Base-by-base conservation (phyloP, 1,284 basidiomycete species). In the Tylopilus orsonianus region DNA sequence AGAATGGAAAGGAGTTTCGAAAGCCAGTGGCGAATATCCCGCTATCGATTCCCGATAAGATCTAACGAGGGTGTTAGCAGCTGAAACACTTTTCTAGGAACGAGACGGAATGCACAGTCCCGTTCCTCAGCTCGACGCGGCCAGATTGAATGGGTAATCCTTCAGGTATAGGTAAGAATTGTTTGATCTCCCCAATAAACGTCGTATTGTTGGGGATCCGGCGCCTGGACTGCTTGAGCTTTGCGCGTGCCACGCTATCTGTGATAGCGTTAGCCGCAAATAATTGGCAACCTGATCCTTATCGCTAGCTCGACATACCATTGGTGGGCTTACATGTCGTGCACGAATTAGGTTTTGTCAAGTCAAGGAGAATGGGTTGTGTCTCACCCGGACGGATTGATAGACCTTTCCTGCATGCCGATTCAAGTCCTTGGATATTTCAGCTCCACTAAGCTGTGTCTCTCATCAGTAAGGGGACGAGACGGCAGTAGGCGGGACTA, bases 341-440 rank as follows among this genome's bases (percentile, higher is more conserved):
- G 8, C 8, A 35, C n/a, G 2, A 14, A 5, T 39, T 5, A 35
- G 24, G 32, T 10, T 8, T 9, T 14, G 5, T 13, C 20, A 29
- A 19, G 18, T 9, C 8, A 18, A 2, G 2, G 2, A 39, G 6
- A n/a, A 18, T 0, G 1, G 3, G 23, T 22, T 7, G 16, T 0
- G 13, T 10, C 58, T 58, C 22, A 57, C 58, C 34, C 55, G 45
- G 13, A 43, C 37, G 30, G 52, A 57, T 7, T 45, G 52, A 20
- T 57, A 58, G 2, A 60, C 38, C 10, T 32, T 44, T 23, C 18
- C 23, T 6, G 19, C 55, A 0, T 48, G 38, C 8, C 4, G 27
- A 36, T 58, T 60, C 19, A 57, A 5, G 8, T 58, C 54, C 14
- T 45, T 59, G 2, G 55, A 51, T 48, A 57, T 55, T 20, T 52